Conservation (phyloP, 352 stramenopile species). For the Phytopythium aichiense region DNA sequence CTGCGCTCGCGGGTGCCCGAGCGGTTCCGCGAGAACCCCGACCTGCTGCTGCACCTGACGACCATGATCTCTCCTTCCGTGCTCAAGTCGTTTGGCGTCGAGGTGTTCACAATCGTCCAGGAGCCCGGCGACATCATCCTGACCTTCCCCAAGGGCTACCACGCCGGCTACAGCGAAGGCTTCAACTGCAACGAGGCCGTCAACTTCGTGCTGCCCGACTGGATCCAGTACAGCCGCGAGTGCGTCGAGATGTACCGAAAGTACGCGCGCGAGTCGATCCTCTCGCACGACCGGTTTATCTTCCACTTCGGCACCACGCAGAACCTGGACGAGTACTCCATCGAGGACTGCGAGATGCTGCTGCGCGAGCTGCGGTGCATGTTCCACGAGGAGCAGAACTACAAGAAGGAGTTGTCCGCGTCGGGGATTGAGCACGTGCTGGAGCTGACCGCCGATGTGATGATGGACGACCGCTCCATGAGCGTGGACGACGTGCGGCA, state of each 20-base stretch:
- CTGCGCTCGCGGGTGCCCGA: slow-evolving; percentile 52
- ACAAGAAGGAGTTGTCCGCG: slow-evolving; percentile 44
- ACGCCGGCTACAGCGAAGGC: slow-evolving; percentile 95
- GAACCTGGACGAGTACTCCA: slow-evolving; percentile 56
- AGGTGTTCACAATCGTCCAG: slow-evolving; percentile 64
- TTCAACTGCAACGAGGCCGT: slow-evolving; percentile 92
- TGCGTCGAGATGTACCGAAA: slow-evolving; percentile 67
- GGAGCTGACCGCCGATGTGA: slow-evolving; percentile 57
- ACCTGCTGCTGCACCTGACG: slow-evolving; percentile 69
- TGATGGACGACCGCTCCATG: slow-evolving; percentile 73
- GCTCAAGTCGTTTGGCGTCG: slow-evolving; percentile 36
- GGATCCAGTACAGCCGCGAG: slow-evolving; percentile 77
- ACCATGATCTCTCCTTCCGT: slow-evolving; percentile 67
- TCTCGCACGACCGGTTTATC: slow-evolving; percentile 81
- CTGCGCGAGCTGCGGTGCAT: slow-evolving; percentile 57
- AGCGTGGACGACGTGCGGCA: slow-evolving; percentile 63
- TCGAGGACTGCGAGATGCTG: slow-evolving; percentile 62
- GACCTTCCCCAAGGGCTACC: slow-evolving; percentile 97
- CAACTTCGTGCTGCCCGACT: slow-evolving; percentile 84
- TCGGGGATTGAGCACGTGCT: slow-evolving; percentile 48
- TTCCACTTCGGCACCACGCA: slow-evolving; percentile 70
- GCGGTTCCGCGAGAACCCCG: slow-evolving; percentile 54
- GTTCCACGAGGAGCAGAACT: slow-evolving; percentile 66
- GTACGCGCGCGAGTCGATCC: slow-evolving; percentile 62
- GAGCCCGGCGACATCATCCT: slow-evolving; percentile 95